Evolutionary conservation across 2,329 filamentous ascomycete genomes (phyloP).

Genomic region (Monilinia fructigena): DNA sequence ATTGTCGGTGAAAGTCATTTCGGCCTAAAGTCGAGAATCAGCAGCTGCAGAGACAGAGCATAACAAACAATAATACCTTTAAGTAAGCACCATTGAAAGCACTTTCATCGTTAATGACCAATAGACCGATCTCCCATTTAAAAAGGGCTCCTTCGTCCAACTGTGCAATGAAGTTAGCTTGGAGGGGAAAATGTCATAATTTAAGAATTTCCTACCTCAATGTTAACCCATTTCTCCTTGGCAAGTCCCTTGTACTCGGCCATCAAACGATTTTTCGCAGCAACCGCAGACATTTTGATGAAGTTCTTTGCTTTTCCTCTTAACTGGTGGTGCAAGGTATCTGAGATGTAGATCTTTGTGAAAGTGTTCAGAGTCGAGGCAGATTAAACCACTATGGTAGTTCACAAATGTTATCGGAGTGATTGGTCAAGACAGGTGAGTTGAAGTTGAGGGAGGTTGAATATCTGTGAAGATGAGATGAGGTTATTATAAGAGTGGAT

Average conservation of each 20-base stretch:
- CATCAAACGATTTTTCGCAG: slow-evolving; percentile 80
- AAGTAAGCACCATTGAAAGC: slow-evolving; percentile 92
- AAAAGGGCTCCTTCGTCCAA: slow-evolving; percentile 79
- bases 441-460: neutral
- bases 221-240: slow-evolving; percentile 92
- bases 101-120: slow-evolving; percentile 90
- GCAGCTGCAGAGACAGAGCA: neutral
- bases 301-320: neutral
- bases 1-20: slow-evolving; percentile 82
- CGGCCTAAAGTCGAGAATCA: slow-evolving; percentile 52
- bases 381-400: neutral
- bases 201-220: slow-evolving; percentile 61
- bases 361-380: neutral
- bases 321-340: neutral
- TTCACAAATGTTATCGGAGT: neutral
- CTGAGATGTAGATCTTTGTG: neutral
- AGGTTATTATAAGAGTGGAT: slow-evolving; percentile 6
- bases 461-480: neutral
- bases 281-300: slow-evolving; percentile 37
- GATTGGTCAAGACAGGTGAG: neutral
- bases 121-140: slow-evolving; percentile 82
- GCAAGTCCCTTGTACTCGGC: slow-evolving; percentile 78
- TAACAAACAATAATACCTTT: slow-evolving; percentile 49
- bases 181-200: neutral
- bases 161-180: slow-evolving; percentile 29